These are phyloP conservation scores for Vitis hybrid DNA, from an alignment of 177 flowering plant genomes.

Conservation along the genomic window DNA sequence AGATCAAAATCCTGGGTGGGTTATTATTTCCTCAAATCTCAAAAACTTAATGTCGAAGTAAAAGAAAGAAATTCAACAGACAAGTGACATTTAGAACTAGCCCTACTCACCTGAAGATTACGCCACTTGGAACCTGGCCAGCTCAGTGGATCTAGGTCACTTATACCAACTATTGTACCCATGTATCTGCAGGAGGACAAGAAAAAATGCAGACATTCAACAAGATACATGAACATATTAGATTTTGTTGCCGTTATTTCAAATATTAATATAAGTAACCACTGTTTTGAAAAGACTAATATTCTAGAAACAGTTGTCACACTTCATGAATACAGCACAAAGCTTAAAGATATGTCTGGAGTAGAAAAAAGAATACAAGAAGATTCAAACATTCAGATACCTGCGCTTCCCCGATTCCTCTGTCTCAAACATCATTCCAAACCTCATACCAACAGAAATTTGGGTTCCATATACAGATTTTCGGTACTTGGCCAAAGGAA, in stretches of 20 bases:
- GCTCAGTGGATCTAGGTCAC: slow-evolving; percentile 85
- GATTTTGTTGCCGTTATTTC: no score
- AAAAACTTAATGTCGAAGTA: neutral
- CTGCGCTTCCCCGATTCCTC: slow-evolving; percentile 77
- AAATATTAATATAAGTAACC: no score
- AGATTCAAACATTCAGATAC: slow-evolving; percentile 23
- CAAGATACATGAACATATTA: no score
- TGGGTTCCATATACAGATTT: slow-evolving; percentile 62
- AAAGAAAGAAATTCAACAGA: neutral
- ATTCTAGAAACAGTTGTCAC: no score
- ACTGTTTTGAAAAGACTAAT: no score
- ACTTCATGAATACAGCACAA: no score
- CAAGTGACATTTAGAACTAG: neutral
- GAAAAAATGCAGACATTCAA: neutral
- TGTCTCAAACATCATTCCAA: slow-evolving; percentile 88
- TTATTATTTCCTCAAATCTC: neutral
- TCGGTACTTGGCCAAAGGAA: slow-evolving; percentile 56
- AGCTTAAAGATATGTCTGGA: no score
- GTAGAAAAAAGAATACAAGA: neutral
- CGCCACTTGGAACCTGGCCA: slow-evolving; percentile 99
- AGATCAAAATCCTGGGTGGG: neutral
- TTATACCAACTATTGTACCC: slow-evolving; percentile 86
- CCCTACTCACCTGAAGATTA: slow-evolving; percentile 71
- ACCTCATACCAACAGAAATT: slow-evolving; percentile 71
- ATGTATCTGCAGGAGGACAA: slow-evolving; percentile 61